Evolutionary conservation across 2,329 filamentous ascomycete species (phyloP).

Genomic region (Diaporthe nobilis): DNA sequence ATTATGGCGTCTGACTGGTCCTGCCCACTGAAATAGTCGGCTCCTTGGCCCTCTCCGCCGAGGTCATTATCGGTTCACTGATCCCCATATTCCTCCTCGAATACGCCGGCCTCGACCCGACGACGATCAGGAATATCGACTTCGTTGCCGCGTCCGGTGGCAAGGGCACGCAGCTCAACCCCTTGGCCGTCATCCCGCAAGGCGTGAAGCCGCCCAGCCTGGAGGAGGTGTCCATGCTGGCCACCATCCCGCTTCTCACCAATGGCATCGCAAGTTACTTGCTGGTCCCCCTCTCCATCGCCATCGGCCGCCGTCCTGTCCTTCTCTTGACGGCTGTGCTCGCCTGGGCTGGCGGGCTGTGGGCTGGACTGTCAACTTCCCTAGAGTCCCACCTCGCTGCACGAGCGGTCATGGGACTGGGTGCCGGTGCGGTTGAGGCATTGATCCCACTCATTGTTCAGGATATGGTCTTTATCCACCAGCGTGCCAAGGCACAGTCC

Average conservation of each 20-base stretch:
- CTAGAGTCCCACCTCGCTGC: constrained; percentile 52
- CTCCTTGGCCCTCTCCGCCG: constrained; percentile 49
- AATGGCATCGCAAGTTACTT: constrained; percentile 54
- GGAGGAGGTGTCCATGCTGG: constrained; percentile 50
- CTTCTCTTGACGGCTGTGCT: constrained; percentile 51
- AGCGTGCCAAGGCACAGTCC: constrained; percentile 53
- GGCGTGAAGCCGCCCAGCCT: constrained; percentile 50
- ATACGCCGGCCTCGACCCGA: constrained; percentile 52
- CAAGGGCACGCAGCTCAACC: constrained; percentile 44
- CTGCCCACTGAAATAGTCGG: constrained; percentile 43
- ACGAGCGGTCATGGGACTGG: constrained; percentile 53
- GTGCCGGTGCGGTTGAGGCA: constrained; percentile 53
- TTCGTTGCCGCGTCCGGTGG: constrained; percentile 45
- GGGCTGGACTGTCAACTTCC: constrained; percentile 52
- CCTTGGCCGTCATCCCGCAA: constrained; percentile 49
- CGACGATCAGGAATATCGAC: constrained; percentile 49
- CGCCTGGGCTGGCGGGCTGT: constrained; percentile 54
- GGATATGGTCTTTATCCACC: constrained; percentile 56
- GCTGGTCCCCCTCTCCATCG: constrained; percentile 56
- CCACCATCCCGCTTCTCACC: constrained; percentile 53
- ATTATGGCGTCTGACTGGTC: background rate
- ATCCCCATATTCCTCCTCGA: constrained; percentile 54
- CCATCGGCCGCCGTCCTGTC: constrained; percentile 54
- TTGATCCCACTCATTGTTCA: constrained; percentile 56
- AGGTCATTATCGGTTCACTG: constrained; percentile 50